Base-by-base conservation (phyloP, 1,284 basidiomycete genomes). In the Naganishia liquefaciens region DNA sequence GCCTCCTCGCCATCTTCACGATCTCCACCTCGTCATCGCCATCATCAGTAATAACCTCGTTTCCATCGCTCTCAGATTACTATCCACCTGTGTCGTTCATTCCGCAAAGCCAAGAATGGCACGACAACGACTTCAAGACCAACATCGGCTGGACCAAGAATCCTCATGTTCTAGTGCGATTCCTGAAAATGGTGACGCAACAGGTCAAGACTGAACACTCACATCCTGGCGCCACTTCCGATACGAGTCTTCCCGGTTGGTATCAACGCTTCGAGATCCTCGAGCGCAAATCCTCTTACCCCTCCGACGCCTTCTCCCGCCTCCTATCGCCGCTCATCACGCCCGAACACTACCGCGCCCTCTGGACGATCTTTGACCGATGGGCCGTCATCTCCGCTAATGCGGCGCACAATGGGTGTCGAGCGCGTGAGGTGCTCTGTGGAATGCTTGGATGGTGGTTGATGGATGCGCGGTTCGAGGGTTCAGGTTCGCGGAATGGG, bases 111-210 rank as follows among this genome's bases (percentile, higher is more conserved):
- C 28, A 33, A 40, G 57, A 49, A 39, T 60, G 57, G 57, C 49
- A 39, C 57, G 46, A 39, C 5, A 60, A 60, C 57, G 57, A 60
- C 37, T 60, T 60, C 33, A 50, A 47, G 23, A 60, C 57, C 5
- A 21, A 49, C 23, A 23, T 60, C 15, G 46, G 44, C 23, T 47
- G 30, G 46, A 46, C 49, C 33, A 60, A 40, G 21, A 46, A 60
- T 40, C 46, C 57, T 21, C 44, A 39, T 21, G 46, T 60, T 17
- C 33, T 60, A 33, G 57, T 40, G 0, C 46, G 37, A 10, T 50
- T 60, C 23, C 46, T 60, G 5, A 39, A 49, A 17, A 47, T 33
- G 10, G 46, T 50, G 28, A 60, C 57, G 2, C 46, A 33, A 40
- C 57, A 60, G 46, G 5, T 50, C 4, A 37, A 25, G 17, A 13